These are phyloP conservation scores for Pseudomicrostroma phylloplanum DNA, from an alignment of 1,284 basidiomycete species.

Conservation along the genomic window DNA sequence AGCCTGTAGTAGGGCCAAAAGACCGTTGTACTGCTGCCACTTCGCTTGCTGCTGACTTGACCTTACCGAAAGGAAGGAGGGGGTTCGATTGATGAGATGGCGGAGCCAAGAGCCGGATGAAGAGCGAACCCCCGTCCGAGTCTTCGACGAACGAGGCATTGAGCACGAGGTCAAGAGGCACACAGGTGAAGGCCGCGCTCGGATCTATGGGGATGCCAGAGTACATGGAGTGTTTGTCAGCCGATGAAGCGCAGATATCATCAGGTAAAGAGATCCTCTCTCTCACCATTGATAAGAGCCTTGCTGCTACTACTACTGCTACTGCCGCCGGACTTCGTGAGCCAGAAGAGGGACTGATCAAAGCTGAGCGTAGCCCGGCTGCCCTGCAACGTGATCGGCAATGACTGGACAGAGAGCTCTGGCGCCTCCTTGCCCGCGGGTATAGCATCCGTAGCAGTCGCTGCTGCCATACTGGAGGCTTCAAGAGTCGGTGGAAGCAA, in stretches of 20 bases:
- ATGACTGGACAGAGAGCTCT: no score
- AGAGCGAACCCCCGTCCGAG: conserved; percentile 40
- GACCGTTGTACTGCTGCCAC: not conserved
- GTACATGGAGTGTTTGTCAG: no score
- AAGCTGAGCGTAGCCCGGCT: not conserved
- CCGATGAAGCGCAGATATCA: not conserved
- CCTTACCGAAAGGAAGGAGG: conserved; percentile 23
- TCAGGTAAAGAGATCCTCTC: not conserved
- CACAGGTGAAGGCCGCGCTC: conserved; percentile 22
- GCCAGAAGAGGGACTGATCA: not conserved
- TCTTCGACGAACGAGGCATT: conserved; percentile 38
- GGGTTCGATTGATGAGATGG: conserved; percentile 12
- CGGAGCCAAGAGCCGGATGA: conserved; percentile 36
- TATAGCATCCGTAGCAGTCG: no score
- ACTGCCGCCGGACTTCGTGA: not conserved
- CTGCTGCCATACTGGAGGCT: no score
- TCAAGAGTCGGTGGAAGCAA: no score
- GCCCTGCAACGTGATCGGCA: not conserved
- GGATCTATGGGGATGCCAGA: conserved; percentile 9
- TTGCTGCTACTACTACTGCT: no score
- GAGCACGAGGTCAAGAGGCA: conserved; percentile 32
- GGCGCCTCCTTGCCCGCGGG: no score
- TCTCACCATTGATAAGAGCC: not conserved
- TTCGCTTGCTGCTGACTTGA: conserved; percentile 9
- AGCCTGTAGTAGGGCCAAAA: no score